Conservation (phyloP, 1,284 basidiomycete genomes). For the Schizophyllum commune region DNA sequence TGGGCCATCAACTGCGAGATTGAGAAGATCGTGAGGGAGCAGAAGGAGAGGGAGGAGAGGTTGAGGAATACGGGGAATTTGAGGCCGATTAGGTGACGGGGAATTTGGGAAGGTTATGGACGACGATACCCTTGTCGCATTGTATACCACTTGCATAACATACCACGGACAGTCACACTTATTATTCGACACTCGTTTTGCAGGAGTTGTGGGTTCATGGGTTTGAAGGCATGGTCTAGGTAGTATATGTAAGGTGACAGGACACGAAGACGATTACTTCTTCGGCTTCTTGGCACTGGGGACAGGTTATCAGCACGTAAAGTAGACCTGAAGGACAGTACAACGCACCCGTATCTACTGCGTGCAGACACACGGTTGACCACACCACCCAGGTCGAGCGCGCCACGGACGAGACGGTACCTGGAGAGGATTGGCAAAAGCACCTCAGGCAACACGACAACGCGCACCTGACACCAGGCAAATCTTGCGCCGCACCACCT, state of each 20-base stretch:
- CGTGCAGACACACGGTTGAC: conserved; percentile 76
- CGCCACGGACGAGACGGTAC: conserved; percentile 93
- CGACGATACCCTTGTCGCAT: conserved; percentile 9
- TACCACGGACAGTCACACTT: neutral
- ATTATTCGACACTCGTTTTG: neutral
- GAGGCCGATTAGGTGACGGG: conserved; percentile 13
- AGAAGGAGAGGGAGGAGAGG: conserved; percentile 47
- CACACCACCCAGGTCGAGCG: conserved; percentile 88
- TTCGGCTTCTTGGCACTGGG: conserved; percentile 78
- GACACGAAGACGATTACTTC: conserved; percentile 31
- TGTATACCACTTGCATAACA: neutral
- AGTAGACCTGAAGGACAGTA: neutral
- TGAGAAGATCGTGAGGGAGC: conserved; percentile 60
- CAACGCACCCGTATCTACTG: conserved; percentile 87
- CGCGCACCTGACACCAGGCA: conserved; percentile 89
- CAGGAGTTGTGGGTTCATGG: neutral
- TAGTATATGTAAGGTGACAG: neutral
- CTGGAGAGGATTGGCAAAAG: conserved; percentile 32
- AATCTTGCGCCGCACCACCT: conserved; percentile 94
- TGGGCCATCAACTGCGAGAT: conserved; percentile 81
- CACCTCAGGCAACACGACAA: conserved; percentile 1
- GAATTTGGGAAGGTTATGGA: conserved; percentile 1
- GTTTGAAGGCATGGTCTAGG: neutral
- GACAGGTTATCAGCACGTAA: conserved; percentile 4
- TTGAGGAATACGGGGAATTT: conserved; percentile 51